phyloP scores from a whole-genome alignment of 2,329 filamentous ascomycete genomes.

The Dothideomycetidae sp. region DNA sequence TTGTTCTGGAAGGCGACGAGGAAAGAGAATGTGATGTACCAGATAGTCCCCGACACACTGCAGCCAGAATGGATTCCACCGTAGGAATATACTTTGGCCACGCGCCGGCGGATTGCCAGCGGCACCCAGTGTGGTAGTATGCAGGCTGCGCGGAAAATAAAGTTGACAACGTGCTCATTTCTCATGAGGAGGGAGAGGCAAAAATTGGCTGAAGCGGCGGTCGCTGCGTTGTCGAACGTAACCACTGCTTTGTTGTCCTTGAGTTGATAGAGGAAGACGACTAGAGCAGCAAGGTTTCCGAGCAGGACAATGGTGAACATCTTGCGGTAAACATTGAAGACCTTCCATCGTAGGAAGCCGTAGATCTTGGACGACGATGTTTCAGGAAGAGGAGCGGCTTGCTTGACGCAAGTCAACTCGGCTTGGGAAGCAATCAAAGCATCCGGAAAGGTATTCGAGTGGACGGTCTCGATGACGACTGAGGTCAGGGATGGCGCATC shows the following conservation, averaged over 20 bases:
- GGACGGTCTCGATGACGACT: too few relatives aligned
- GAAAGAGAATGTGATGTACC: slow-evolving; percentile 30
- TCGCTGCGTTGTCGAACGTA: slow-evolving; percentile 19
- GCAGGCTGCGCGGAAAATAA: slow-evolving; percentile 23
- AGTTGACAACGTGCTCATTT: slow-evolving; percentile 28
- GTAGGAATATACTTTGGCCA: slow-evolving; percentile 28
- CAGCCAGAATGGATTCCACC: slow-evolving; percentile 28
- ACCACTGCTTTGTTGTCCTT: slow-evolving; percentile 10
- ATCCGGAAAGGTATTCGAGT: neutral
- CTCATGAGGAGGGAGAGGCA: slow-evolving; percentile 23
- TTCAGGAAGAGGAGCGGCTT: slow-evolving; percentile 14
- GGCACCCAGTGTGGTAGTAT: slow-evolving; percentile 22
- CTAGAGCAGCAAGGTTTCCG: slow-evolving; percentile 18
- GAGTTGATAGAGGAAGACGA: slow-evolving; percentile 11
- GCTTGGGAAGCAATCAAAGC: slow-evolving; percentile 15
- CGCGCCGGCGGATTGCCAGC: slow-evolving; percentile 21
- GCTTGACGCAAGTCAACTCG: slow-evolving; percentile 14
- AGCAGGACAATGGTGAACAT: slow-evolving; percentile 19
- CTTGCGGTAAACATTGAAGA: slow-evolving; percentile 20
- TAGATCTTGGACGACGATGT: slow-evolving; percentile 12
- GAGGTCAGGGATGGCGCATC: too few relatives aligned
- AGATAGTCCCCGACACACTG: slow-evolving; percentile 25
- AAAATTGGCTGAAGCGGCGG: slow-evolving; percentile 23
- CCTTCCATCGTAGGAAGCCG: slow-evolving; percentile 19
- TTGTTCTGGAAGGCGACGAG: slow-evolving; percentile 19